phyloP scores from a whole-genome alignment of 257 asterid genomes.

The Nicotiana undulata region DNA sequence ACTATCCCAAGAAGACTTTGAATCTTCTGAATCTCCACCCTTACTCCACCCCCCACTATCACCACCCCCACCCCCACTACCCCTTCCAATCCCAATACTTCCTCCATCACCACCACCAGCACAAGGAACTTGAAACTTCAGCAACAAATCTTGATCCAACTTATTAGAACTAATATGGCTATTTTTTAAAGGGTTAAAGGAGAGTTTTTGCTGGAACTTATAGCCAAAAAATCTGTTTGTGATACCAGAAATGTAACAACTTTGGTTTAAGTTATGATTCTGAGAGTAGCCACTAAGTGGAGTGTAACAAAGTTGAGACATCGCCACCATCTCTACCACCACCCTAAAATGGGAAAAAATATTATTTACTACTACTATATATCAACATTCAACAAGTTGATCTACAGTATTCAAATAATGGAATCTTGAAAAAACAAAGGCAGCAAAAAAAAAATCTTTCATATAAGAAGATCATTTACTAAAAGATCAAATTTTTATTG shows the following conservation, averaged over 20 bases:
- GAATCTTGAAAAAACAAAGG: neutral
- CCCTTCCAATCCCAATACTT: neutral
- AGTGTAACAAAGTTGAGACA: conserved; percentile 29
- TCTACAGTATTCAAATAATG: neutral
- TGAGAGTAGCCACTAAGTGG: conserved; percentile 10
- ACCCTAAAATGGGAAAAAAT: neutral
- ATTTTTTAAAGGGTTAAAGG: neutral
- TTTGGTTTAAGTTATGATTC: conserved; percentile 13
- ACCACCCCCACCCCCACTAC: conserved; percentile 18
- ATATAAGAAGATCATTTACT: neutral
- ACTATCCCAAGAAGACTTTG: conserved; percentile 30
- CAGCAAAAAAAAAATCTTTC: neutral
- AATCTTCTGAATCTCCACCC: conserved; percentile 43
- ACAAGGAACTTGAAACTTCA: conserved; percentile 15
- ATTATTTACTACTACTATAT: neutral
- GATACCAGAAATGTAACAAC: neutral
- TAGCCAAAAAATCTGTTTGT: neutral
- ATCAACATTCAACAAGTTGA: neutral
- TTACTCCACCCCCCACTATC: conserved; percentile 27
- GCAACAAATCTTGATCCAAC: neutral
- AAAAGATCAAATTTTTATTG: neutral
- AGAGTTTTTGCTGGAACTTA: neutral
- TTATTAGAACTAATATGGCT: neutral
- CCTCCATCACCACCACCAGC: conserved; percentile 18
- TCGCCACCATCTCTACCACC: conserved; percentile 19